These are phyloP conservation scores for Capsicum chinense DNA, from an alignment of 257 asterid genomes.

Conservation along the genomic window DNA sequence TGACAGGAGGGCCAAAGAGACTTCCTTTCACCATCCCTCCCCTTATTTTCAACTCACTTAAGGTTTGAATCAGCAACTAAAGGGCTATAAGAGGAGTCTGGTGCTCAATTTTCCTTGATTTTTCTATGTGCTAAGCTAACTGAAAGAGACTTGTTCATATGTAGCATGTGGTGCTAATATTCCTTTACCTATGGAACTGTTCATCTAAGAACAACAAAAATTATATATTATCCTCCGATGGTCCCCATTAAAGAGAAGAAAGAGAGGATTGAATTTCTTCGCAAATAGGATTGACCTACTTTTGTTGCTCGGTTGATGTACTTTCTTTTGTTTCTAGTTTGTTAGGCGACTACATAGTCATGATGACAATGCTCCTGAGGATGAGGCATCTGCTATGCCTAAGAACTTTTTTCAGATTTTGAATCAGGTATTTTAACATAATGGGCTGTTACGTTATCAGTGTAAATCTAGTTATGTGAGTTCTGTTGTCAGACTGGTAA, in stretches of 20 bases:
- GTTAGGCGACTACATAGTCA: conserved; percentile 77
- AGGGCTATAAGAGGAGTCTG: neutral
- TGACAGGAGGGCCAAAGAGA: conserved; percentile 90
- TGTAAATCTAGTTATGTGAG: conserved; percentile 26
- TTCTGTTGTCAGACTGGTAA: neutral
- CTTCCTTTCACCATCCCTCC: conserved; percentile 92
- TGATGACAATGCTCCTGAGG: conserved; percentile 66
- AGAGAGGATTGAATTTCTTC: conserved; percentile 1
- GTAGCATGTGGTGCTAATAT: neutral
- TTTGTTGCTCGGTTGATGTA: conserved; percentile 29
- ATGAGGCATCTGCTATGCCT: conserved; percentile 73
- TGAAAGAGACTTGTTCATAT: neutral
- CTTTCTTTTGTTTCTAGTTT: conserved; percentile 53
- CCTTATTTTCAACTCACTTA: conserved; percentile 77
- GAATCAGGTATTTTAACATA: conserved; percentile 59
- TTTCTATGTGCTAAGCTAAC: neutral
- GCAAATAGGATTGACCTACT: conserved; percentile 11
- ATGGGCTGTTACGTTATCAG: neutral
- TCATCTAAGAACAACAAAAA: neutral
- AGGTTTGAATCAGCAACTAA: conserved; percentile 53
- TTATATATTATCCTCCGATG: neutral
- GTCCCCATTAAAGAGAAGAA: conserved; percentile 16
- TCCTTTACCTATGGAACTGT: neutral
- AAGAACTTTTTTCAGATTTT: conserved; percentile 83
- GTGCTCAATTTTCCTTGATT: neutral